Percentiles rank a stretch among this genome's conserved stretches.
phyloP scores from a whole-genome alignment of 2,329 filamentous ascomycete species.

The Botrytis deweyae region DNA sequence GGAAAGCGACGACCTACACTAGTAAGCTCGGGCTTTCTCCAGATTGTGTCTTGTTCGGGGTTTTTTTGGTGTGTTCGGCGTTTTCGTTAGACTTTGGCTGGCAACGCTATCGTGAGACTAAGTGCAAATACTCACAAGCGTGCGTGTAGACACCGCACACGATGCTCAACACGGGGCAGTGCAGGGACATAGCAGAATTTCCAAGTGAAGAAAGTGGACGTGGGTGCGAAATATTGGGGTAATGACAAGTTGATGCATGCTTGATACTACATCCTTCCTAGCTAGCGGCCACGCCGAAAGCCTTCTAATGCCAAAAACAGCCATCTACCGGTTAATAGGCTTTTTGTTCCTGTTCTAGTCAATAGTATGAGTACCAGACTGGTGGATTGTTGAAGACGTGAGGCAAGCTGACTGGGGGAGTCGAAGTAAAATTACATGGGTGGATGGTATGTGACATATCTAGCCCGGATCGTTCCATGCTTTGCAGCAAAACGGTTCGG shows the following conservation, averaged over 20 bases:
- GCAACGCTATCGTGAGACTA: neutral
- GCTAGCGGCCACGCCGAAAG: neutral
- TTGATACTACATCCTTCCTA: neutral
- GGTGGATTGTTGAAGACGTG: neutral
- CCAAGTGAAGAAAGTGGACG: neutral
- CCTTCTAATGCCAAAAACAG: constrained; percentile 5
- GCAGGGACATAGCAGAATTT: neutral
- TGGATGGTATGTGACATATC: neutral
- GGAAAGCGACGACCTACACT: neutral
- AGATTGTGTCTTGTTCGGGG: neutral
- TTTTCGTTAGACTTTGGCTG: neutral
- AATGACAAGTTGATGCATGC: neutral
- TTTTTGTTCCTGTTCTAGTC: neutral
- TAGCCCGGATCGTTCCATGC: neutral
- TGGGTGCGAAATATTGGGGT: constrained; percentile 2
- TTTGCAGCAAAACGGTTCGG: neutral
- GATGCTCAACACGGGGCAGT: neutral
- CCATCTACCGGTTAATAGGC: neutral
- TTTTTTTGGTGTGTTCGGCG: neutral
- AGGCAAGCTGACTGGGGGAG: neutral
- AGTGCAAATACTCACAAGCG: neutral
- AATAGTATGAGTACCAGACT: neutral
- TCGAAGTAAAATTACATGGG: neutral
- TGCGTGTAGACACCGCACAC: neutral
- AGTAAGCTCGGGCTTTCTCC: neutral